These are phyloP conservation scores for Centella asiatica DNA, from an alignment of 129 eudicot species.

Conservation along the genomic window DNA sequence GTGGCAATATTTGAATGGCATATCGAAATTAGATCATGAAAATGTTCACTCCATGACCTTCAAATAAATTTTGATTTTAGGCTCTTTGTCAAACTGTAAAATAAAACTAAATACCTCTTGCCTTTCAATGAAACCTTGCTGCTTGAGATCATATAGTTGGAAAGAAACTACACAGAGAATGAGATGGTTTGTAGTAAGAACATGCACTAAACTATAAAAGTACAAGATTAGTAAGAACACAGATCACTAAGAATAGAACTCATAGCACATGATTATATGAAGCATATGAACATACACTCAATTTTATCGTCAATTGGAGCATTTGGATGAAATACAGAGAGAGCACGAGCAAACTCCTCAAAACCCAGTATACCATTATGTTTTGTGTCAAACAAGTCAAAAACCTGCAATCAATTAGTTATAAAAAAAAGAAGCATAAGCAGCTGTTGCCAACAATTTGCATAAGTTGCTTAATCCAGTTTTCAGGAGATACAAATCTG, in stretches of 20 bases:
- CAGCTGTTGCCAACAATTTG: not conserved
- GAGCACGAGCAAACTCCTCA: constrained; percentile 91
- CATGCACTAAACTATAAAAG: not conserved
- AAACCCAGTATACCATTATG: constrained; percentile 84
- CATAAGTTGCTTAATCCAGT: not conserved
- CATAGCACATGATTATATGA: not conserved
- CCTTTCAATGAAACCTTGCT: constrained; percentile 94
- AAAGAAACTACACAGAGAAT: constrained; percentile 60
- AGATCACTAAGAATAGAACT: not conserved
- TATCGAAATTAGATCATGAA: not conserved
- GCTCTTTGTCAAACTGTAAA: not conserved
- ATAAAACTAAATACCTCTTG: constrained; percentile 51
- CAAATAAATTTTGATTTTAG: not conserved
- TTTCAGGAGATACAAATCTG: too few relatives aligned
- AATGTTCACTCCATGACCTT: not conserved
- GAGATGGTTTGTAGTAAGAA: not conserved
- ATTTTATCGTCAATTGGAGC: constrained; percentile 90
- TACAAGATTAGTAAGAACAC: not conserved
- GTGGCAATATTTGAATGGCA: not conserved
- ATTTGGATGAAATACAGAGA: constrained; percentile 88
- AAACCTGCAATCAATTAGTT: constrained; percentile 37
- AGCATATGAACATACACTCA: constrained; percentile 42
- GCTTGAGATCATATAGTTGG: constrained; percentile 89
- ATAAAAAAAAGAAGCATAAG: not conserved
- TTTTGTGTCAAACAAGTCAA: constrained; percentile 90